Evolutionary conservation across 176 grass and related monocot species (phyloP).

Genomic region (Eremochloa ophiuroides): DNA sequence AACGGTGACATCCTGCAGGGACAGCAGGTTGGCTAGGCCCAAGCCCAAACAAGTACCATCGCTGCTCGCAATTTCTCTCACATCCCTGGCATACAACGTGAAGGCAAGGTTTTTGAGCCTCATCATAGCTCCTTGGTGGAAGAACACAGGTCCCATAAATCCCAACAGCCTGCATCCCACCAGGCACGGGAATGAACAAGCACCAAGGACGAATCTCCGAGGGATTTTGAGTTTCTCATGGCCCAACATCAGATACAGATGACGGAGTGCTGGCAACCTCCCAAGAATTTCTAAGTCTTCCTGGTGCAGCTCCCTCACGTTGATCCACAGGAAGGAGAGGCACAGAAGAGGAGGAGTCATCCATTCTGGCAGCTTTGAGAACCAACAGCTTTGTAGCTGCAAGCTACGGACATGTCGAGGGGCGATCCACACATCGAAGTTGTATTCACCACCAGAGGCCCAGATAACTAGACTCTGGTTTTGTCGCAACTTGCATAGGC

Average conservation of each 20-base stretch:
- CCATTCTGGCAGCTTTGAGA: not conserved
- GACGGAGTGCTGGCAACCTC: not conserved
- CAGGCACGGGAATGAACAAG: not conserved
- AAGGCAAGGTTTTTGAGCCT: not conserved
- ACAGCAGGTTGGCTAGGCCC: not conserved
- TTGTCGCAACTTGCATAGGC: not conserved
- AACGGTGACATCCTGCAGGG: no score
- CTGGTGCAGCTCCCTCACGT: no score
- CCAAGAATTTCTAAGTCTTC: not conserved
- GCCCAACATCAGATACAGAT: not conserved
- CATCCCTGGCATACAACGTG: not conserved
- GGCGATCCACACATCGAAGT: not conserved
- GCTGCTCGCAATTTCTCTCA: not conserved
- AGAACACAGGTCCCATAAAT: not conserved
- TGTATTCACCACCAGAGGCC: not conserved
- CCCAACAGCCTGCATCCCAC: not conserved
- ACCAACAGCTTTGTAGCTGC: not conserved
- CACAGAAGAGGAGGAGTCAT: not conserved
- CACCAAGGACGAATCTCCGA: not conserved
- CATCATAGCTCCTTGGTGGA: not conserved
- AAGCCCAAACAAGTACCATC: not conserved
- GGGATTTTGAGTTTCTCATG: not conserved
- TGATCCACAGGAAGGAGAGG: not conserved
- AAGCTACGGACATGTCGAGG: not conserved
- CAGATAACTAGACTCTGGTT: not conserved